A percentile compares a stretch with the other conserved stretches of the same genome.
phyloP scores from a whole-genome alignment of 495 filamentous ascomycete genomes.

The Penicillium argentinense region DNA sequence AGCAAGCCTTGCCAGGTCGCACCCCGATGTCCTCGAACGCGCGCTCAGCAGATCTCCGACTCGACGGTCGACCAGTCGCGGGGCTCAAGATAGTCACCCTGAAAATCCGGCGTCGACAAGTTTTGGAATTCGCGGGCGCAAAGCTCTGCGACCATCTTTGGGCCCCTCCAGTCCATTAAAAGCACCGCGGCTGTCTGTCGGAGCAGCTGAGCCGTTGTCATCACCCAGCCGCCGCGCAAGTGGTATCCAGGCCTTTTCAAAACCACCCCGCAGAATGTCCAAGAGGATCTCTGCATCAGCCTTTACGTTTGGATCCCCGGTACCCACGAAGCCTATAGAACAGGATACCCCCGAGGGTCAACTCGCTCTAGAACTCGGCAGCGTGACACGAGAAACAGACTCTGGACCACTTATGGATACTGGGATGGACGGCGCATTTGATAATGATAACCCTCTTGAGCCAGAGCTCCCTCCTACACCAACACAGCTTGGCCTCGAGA shows the following conservation, averaged over 20 bases:
- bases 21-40: conserved; percentile 58
- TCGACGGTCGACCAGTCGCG: conserved; percentile 16
- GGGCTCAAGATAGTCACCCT: conserved; percentile 16
- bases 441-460: conserved; percentile 49
- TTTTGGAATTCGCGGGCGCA: conserved; percentile 37
- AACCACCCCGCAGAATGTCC: conserved; percentile 41
- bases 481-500: conserved; percentile 56
- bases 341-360: conserved; percentile 38
- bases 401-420: conserved; percentile 6
- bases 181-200: conserved; percentile 33
- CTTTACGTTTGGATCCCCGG: conserved; percentile 44
- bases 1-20: conserved; percentile 61
- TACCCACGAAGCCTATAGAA: conserved; percentile 26
- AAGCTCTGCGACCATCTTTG: conserved; percentile 40
- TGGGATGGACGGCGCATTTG: conserved; percentile 28
- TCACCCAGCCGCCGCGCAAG: conserved; percentile 37
- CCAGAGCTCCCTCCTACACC: conserved; percentile 73
- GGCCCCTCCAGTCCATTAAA: conserved; percentile 36
- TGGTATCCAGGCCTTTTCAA: conserved; percentile 40
- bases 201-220: conserved; percentile 4
- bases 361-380: conserved; percentile 40
- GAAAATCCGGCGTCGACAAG: conserved; percentile 22
- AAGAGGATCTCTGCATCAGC: conserved; percentile 43
- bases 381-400: conserved; percentile 26
- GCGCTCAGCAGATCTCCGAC: conserved; percentile 39